A percentile compares a stretch with the other conserved stretches of the same genome.
Evolutionary conservation across 345 rosid genomes (phyloP).

Genomic region (Populus davidiana): DNA sequence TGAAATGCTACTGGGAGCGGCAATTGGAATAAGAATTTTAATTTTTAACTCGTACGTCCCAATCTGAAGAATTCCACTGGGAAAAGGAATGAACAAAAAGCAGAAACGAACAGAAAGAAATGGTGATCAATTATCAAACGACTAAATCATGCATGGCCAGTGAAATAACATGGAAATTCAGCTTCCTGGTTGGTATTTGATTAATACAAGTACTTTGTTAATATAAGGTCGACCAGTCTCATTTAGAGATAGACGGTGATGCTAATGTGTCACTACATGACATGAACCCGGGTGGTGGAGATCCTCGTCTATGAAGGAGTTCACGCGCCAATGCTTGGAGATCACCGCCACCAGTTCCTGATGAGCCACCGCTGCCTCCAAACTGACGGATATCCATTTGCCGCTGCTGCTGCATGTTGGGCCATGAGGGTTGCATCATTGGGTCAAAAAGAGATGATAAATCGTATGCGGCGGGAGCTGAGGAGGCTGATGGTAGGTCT

Average conservation of each 20-base stretch:
- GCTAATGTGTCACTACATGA: conserved; percentile 46
- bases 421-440: conserved; percentile 55
- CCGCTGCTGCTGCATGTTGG: conserved; percentile 51
- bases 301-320: conserved; percentile 62
- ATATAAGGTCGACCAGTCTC: conserved; percentile 29
- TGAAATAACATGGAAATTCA: conserved; percentile 20
- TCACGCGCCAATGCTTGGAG: conserved; percentile 82
- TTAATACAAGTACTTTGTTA: conserved; percentile 15
- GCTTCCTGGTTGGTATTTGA: conserved; percentile 17
- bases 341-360: conserved; percentile 39
- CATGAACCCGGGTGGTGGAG: conserved; percentile 44
- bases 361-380: conserved; percentile 33
- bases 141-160: neutral
- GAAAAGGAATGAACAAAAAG: neutral
- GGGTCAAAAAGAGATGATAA: conserved; percentile 73
- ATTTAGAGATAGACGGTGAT: conserved; percentile 49
- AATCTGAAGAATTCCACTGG: neutral
- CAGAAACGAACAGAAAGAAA: neutral
- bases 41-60: neutral
- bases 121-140: neutral
- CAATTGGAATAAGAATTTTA: no score
- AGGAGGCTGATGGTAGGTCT: conserved; percentile 57
- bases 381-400: conserved; percentile 60
- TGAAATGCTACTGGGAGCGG: no score
- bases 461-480: conserved; percentile 56